These are phyloP conservation scores for Salvia sclarea DNA, from an alignment of 305 asterid species.

Conservation along the genomic window DNA sequence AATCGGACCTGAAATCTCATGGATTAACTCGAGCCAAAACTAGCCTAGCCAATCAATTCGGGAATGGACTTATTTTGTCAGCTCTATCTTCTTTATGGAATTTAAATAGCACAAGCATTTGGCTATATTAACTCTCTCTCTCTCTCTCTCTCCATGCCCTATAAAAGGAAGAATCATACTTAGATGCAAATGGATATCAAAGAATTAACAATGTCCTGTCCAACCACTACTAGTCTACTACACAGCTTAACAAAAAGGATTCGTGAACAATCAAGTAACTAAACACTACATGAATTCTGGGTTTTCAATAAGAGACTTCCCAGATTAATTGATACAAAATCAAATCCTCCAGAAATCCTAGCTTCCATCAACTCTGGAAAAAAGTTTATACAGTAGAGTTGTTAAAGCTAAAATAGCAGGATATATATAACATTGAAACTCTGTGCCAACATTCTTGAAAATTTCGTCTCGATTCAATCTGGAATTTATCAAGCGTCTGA, in stretches of 20 bases:
- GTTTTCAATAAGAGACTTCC: slow-evolving; percentile 7
- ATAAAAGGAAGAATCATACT: slow-evolving; percentile 3
- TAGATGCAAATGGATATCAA: not conserved
- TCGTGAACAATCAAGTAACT: not conserved
- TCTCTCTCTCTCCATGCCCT: too few species aligned
- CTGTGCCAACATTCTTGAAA: slow-evolving; percentile 31
- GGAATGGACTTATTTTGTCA: too few species aligned
- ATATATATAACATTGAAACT: slow-evolving; percentile 25
- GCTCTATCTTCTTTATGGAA: too few species aligned
- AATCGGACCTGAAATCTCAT: too few species aligned
- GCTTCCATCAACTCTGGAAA: slow-evolving; percentile 31
- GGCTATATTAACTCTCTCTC: too few species aligned
- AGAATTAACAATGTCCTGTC: not conserved
- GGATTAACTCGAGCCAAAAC: too few species aligned
- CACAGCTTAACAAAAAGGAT: slow-evolving; percentile 12
- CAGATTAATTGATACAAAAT: slow-evolving; percentile 28
- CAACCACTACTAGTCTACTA: not conserved
- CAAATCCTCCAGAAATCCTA: slow-evolving; percentile 24
- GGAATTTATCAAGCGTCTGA: slow-evolving; percentile 7
- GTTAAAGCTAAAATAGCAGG: slow-evolving; percentile 28
- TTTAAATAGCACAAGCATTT: too few species aligned
- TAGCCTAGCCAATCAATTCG: too few species aligned
- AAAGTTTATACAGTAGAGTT: slow-evolving; percentile 26
- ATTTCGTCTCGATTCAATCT: slow-evolving; percentile 25
- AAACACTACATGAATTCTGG: slow-evolving; percentile 8